Conservation (phyloP, 805 yeast species). For the Candida qinlingensis region DNA sequence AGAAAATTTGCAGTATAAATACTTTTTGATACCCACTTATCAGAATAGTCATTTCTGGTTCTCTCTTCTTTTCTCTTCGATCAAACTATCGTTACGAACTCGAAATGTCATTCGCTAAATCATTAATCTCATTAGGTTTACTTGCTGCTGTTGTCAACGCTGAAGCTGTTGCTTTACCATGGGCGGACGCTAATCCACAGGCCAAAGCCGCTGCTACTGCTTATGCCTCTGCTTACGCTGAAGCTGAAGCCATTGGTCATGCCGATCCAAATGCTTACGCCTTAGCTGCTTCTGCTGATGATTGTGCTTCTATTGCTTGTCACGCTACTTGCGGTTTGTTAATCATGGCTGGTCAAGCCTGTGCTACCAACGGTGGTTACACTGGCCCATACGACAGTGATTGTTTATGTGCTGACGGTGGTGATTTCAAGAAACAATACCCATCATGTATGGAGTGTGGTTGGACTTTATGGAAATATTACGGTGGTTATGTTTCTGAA, state of each 20-base stretch:
- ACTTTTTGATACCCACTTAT: not conserved
- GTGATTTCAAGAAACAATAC: constrained; percentile 12
- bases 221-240: constrained; percentile 6
- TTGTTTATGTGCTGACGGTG: constrained; percentile 18
- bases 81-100: not conserved
- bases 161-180: constrained; percentile 4
- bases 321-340: constrained; percentile 7
- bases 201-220: constrained; percentile 8
- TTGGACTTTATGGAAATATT: constrained; percentile 30
- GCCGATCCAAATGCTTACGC: constrained; percentile 7
- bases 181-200: constrained; percentile 8
- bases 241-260: constrained; percentile 6
- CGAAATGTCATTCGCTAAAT: constrained; percentile 2
- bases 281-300: constrained; percentile 6
- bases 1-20: too few relatives aligned
- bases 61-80: not conserved
- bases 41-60: not conserved
- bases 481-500: constrained; percentile 21
- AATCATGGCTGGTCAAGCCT: constrained; percentile 3
- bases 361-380: not conserved
- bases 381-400: constrained; percentile 6
- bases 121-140: not conserved
- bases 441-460: constrained; percentile 30
- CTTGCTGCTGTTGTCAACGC: constrained; percentile 2
- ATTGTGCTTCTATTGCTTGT: constrained; percentile 6